phyloP scores from a whole-genome alignment of 2,329 filamentous ascomycete species.

The Cladobotryum mycophilum region DNA sequence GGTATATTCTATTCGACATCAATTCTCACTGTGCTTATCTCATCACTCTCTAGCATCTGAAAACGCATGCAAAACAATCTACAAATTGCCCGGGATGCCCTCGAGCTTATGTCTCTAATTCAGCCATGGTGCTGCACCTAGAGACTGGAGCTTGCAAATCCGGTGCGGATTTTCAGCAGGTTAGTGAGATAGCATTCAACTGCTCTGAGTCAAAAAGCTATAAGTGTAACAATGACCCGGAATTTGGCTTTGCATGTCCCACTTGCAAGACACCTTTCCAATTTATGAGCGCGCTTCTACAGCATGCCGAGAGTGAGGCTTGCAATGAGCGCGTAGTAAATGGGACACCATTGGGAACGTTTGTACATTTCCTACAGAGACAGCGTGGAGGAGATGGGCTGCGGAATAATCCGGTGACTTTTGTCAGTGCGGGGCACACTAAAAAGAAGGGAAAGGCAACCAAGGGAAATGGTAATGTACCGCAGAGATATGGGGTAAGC shows the following conservation, averaged over 20 bases:
- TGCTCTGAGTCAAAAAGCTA: slow-evolving; percentile 13
- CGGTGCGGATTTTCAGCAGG: neutral
- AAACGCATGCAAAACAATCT: slow-evolving; percentile 10
- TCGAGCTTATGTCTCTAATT: slow-evolving; percentile 13
- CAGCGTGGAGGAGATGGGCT: no score
- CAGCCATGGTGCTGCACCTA: slow-evolving; percentile 21
- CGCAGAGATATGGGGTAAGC: no score
- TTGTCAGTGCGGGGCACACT: no score
- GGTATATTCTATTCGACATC: no score
- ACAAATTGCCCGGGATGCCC: slow-evolving; percentile 16
- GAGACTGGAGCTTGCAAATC: slow-evolving; percentile 18
- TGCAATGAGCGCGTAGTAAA: no score
- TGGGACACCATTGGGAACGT: neutral
- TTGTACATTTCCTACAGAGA: slow-evolving; percentile 1
- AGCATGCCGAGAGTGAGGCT: slow-evolving; percentile 19
- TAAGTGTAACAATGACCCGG: slow-evolving; percentile 11
- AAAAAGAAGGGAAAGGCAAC: no score
- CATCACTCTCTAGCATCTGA: slow-evolving; percentile 13
- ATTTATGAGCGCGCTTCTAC: slow-evolving; percentile 16
- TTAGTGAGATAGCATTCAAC: slow-evolving; percentile 10
- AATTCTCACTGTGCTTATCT: slow-evolving; percentile 7
- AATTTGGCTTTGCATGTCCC: slow-evolving; percentile 14
- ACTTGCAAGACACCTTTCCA: slow-evolving; percentile 11
- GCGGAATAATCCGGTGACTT: no score
- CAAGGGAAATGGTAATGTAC: no score